phyloP scores from a whole-genome alignment of 805 yeast species.

The Saturnispora serradocipensis region DNA sequence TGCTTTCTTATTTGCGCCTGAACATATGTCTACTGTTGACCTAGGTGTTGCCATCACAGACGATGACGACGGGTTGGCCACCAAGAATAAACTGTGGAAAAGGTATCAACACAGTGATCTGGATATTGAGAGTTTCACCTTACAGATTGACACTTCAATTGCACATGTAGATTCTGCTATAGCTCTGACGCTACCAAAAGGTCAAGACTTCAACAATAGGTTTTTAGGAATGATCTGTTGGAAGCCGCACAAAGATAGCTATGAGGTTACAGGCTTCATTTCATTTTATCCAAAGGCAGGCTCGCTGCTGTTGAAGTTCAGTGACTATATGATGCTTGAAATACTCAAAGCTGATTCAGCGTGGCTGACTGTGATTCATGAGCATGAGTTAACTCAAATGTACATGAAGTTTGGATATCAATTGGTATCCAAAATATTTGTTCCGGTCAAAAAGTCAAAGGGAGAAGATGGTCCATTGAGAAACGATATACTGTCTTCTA shows the following conservation, averaged over 20 bases:
- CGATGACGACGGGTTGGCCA: constrained; percentile 16
- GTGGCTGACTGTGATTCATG: constrained; percentile 36
- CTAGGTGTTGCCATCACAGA: constrained; percentile 7
- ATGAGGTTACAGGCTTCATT: constrained; percentile 45
- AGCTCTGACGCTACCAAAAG: constrained; percentile 17
- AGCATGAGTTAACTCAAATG: constrained; percentile 40
- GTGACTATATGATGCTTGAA: constrained; percentile 12
- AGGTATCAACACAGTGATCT: constrained; percentile 13
- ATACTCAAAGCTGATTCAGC: constrained; percentile 16
- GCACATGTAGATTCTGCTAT: not conserved
- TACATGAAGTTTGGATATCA: constrained; percentile 36
- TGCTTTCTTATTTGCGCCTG: constrained; percentile 1
- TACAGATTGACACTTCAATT: not conserved
- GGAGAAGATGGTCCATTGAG: constrained; percentile 24
- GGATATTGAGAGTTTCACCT: constrained; percentile 11
- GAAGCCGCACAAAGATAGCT: constrained; percentile 21
- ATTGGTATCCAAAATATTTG: constrained; percentile 19
- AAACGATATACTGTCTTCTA: constrained; percentile 29
- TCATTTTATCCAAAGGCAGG: constrained; percentile 38
- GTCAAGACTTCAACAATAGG: constrained; percentile 20
- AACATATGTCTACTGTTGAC: constrained; percentile 11
- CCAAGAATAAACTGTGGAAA: constrained; percentile 15
- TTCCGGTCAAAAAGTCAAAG: constrained; percentile 15
- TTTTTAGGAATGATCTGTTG: constrained; percentile 30
- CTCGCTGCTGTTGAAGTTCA: constrained; percentile 15